Conservation (phyloP, 2,329 filamentous ascomycete genomes). For the Leptographium wingfieldii region DNA sequence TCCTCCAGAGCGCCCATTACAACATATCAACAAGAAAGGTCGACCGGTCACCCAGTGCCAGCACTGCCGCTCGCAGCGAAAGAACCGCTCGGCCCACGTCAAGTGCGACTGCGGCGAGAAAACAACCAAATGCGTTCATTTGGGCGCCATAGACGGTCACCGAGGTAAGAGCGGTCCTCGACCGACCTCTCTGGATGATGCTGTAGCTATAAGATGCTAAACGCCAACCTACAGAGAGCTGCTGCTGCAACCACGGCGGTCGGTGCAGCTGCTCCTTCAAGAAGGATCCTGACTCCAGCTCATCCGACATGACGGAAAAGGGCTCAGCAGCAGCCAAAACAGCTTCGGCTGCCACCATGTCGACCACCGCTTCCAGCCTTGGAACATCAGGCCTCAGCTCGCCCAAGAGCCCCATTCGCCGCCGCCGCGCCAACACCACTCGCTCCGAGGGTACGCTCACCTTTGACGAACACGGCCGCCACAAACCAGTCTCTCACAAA, state of each 20-base stretch:
- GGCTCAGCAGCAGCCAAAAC: neutral
- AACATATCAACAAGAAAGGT: conserved; percentile 95
- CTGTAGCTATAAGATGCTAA: neutral
- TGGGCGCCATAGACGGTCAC: conserved; percentile 44
- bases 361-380: conserved; percentile 12
- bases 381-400: conserved; percentile 1
- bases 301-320: conserved; percentile 18
- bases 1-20: conserved; percentile 72
- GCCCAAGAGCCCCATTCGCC: conserved; percentile 25
- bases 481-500: conserved; percentile 47
- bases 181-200: neutral
- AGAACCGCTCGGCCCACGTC: conserved; percentile 85
- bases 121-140: conserved; percentile 55
- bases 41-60: conserved; percentile 95
- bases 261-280: conserved; percentile 53
- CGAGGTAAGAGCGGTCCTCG: conserved; percentile 33
- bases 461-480: conserved; percentile 52
- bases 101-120: conserved; percentile 97
- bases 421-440: conserved; percentile 39
- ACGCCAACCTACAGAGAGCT: conserved; percentile 37
- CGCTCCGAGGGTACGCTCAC: conserved; percentile 47
- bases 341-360: conserved; percentile 11
- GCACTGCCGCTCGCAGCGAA: conserved; percentile 91
- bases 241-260: conserved; percentile 58
- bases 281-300: conserved; percentile 42